A percentile compares a stretch with the other conserved stretches of the same genome.
Evolutionary conservation across 768 basidiomycete species (phyloP).

Genomic region (Lactifluus hygrophoroides): DNA sequence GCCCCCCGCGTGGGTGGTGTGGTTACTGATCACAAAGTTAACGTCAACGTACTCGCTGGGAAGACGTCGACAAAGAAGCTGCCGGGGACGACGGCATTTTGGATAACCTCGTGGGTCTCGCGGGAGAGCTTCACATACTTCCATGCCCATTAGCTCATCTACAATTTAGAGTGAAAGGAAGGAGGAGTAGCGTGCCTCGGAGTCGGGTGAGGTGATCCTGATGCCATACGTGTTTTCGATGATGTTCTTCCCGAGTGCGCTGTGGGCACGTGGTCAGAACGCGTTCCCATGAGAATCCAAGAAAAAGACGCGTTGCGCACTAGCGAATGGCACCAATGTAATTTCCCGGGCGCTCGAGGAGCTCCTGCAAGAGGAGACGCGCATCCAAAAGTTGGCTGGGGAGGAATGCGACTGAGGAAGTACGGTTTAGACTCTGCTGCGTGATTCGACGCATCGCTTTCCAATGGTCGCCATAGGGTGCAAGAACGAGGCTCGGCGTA

Average conservation of each 20-base stretch:
- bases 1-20: background rate
- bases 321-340: slow-evolving; percentile 15
- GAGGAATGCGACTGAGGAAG: slow-evolving; percentile 11
- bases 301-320: slow-evolving; percentile 9
- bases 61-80: slow-evolving; percentile 19
- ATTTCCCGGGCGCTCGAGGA: slow-evolving; percentile 7
- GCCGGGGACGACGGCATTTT: slow-evolving; percentile 19
- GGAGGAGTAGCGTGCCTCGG: background rate
- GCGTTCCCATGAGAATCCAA: background rate
- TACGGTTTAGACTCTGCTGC: slow-evolving; percentile 18
- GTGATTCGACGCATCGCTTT: slow-evolving; percentile 19
- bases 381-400: slow-evolving; percentile 16
- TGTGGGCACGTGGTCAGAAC: slow-evolving; percentile 14
- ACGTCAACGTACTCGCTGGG: slow-evolving; percentile 9
- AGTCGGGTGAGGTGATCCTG: slow-evolving; percentile 14
- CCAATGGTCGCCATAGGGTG: slow-evolving; percentile 19
- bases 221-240: slow-evolving; percentile 20
- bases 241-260: slow-evolving; percentile 18
- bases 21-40: too few species aligned
- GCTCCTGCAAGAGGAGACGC: slow-evolving; percentile 16
- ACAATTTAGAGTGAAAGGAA: background rate
- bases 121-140: slow-evolving; percentile 18
- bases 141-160: background rate
- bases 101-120: slow-evolving; percentile 19
- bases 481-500: slow-evolving; percentile 17